Evolutionary conservation across 352 stramenopile genomes (phyloP), one percentile per base, ranked within the genome.

Genomic region (Phytophthora uliginosa): DNA sequence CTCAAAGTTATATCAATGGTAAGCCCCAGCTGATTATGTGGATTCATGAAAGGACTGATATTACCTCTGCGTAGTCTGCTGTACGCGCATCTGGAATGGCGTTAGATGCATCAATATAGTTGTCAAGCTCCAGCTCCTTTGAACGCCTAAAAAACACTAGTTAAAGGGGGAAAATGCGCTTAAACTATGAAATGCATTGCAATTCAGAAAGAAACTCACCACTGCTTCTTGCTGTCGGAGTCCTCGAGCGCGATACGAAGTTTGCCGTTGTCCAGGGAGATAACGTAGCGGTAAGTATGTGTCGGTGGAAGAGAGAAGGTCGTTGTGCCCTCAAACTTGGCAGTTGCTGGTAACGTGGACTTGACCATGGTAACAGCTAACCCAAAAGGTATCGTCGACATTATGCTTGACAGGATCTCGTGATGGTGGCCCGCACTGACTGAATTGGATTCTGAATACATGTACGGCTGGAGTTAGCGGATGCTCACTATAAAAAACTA

Each of bases 21-120:
- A 24, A 50, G 40, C 15, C 18, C 36, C 5, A 12, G 36, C 4
- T 20, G 15, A 4, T 48, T 48, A 18, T 47, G 15, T 48, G 40
- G 3, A 22, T 3, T 48, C 40, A 22, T n/a, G 40, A 2, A 48
- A 48, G 40, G 1, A 9, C 0, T 17, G 5, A 48, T 20, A 0
- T 42, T 61, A 63, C 38, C 56, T 52, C 38, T 2, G 18, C 38
- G 24, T 63, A 63, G 57, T 63, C 36, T 3, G n/a, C 2, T 4
- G 26, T 7, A 13, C 24, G 12, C 22, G 60, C 34, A n/a, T 67
- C 38, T 42, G 18, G 38, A n/a, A 71, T 60, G 6, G 47, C 26
- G 36, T 66, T 42, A 17, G 47, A 34, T 7, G 33, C 10, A 20
- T 66, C 26, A 8, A 67, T 24, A 22, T 54, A 59, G 9, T 59